These are phyloP conservation scores for Shiraia bambusicola DNA, from an alignment of 2,329 filamentous ascomycete species.

Conservation along the genomic window DNA sequence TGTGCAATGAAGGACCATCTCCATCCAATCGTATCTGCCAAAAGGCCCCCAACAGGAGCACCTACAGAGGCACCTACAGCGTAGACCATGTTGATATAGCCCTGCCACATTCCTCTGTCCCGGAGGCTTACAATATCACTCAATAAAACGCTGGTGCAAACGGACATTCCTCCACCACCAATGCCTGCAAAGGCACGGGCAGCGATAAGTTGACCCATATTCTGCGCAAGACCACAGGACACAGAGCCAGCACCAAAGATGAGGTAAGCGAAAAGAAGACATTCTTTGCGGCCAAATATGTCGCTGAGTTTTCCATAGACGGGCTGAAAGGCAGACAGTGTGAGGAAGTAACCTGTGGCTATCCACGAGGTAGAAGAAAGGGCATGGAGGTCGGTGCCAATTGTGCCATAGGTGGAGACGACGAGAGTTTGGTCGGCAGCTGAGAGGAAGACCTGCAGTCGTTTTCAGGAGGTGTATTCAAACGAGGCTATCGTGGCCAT, in stretches of 20 bases:
- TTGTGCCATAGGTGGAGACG: slow-evolving; percentile 74
- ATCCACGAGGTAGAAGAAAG: slow-evolving; percentile 77
- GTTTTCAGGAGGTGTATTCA: neutral
- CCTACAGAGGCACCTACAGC: slow-evolving; percentile 68
- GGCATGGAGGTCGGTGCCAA: slow-evolving; percentile 73
- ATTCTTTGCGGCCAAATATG: slow-evolving; percentile 69
- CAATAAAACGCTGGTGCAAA: slow-evolving; percentile 68
- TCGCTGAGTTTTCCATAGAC: slow-evolving; percentile 71
- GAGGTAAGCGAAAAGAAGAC: slow-evolving; percentile 64
- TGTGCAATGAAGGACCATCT: slow-evolving; percentile 75
- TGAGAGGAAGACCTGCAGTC: slow-evolving; percentile 66
- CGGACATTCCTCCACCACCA: slow-evolving; percentile 71
- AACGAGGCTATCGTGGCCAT: no score
- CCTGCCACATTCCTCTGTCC: slow-evolving; percentile 73
- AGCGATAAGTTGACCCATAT: slow-evolving; percentile 66
- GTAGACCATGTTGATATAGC: slow-evolving; percentile 71
- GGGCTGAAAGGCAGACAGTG: slow-evolving; percentile 73
- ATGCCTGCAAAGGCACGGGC: slow-evolving; percentile 65
- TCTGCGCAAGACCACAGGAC: slow-evolving; percentile 62
- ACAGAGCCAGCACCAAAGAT: slow-evolving; percentile 67
- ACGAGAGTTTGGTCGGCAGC: slow-evolving; percentile 76
- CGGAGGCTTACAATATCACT: slow-evolving; percentile 70
- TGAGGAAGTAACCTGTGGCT: slow-evolving; percentile 68
- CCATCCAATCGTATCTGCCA: slow-evolving; percentile 76
- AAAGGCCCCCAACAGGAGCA: slow-evolving; percentile 67